Conservation (phyloP, 2,329 filamentous ascomycete species). For the Grosmannia penicillata region DNA sequence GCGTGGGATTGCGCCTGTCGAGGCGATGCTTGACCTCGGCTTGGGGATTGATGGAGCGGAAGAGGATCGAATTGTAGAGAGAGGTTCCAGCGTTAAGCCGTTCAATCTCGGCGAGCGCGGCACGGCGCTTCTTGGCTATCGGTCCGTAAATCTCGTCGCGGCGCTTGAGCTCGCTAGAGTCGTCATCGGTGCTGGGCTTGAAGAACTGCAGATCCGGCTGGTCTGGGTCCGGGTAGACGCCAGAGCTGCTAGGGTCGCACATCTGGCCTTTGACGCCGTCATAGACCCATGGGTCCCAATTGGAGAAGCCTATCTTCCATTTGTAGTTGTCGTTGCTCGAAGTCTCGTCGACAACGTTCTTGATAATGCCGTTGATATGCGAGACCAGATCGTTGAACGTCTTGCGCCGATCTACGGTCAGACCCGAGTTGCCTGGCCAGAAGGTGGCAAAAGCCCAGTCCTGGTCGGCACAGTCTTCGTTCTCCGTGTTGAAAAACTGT, state of each 20-base stretch:
- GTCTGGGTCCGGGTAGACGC: constrained; percentile 15
- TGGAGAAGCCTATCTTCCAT: constrained; percentile 13
- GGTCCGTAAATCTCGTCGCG: constrained; percentile 2
- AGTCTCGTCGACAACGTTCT: constrained; percentile 14
- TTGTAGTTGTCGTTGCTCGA: constrained; percentile 6
- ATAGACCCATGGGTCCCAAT: constrained; percentile 17
- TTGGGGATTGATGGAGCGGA: constrained; percentile 10
- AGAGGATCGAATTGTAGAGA: constrained; percentile 7
- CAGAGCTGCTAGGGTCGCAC: constrained; percentile 13
- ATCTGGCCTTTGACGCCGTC: constrained; percentile 16
- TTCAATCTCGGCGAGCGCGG: neutral
- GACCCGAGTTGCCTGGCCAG: neutral
- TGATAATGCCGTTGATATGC: constrained; percentile 15
- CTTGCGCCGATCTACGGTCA: constrained; percentile 12
- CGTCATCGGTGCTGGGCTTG: constrained; percentile 13
- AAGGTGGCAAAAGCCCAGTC: neutral
- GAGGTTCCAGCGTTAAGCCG: neutral
- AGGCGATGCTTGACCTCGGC: constrained; percentile 13
- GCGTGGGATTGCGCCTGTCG: constrained; percentile 12
- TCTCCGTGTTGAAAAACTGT: neutral
- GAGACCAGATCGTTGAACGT: constrained; percentile 16
- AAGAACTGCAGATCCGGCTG: constrained; percentile 19
- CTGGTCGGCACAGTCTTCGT: neutral
- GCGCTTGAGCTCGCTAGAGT: constrained; percentile 4
- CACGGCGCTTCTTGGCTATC: neutral